Conservation (phyloP, 768 basidiomycete species). For the Lentinus brumalis region DNA sequence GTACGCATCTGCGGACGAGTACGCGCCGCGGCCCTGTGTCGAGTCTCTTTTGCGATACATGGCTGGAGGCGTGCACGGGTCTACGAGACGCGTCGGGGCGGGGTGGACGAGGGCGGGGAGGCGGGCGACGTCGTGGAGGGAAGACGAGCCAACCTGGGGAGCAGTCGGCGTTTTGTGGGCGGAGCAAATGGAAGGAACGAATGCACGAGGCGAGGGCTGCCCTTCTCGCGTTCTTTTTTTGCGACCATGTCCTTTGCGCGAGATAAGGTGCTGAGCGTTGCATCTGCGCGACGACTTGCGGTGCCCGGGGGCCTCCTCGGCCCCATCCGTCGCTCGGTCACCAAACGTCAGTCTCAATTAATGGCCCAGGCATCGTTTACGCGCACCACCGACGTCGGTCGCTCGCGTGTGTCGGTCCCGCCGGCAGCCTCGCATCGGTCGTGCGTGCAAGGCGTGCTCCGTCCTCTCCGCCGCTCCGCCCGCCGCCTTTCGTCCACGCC, state of each 20-base stretch:
- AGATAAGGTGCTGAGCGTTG: constrained; percentile 6
- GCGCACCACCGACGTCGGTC: not conserved
- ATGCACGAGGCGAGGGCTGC: constrained; percentile 10
- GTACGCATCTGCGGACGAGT: constrained; percentile 32
- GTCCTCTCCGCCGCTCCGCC: no score
- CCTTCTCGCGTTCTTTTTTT: constrained; percentile 5
- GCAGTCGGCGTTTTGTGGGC: constrained; percentile 6
- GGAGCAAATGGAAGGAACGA: constrained; percentile 16
- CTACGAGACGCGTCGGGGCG: not conserved
- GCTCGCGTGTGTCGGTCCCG: not conserved
- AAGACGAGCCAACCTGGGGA: constrained; percentile 3
- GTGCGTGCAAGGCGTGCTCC: no score
- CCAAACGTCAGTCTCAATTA: constrained; percentile 11
- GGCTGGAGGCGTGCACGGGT: constrained; percentile 8
- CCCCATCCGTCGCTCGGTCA: constrained; percentile 10
- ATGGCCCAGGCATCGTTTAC: not conserved
- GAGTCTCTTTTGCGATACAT: constrained; percentile 22
- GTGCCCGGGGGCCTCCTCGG: constrained; percentile 10
- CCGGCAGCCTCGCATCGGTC: not conserved
- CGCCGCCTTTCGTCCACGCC: no score
- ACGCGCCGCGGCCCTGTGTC: constrained; percentile 18
- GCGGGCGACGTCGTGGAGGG: constrained; percentile 1
- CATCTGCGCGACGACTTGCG: not conserved
- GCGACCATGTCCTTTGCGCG: not conserved
- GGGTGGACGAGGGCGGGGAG: not conserved